Evolutionary conservation across 2,329 filamentous ascomycete genomes (phyloP), one percentile per base, ranked within the genome.

Genomic region (Spiromastix sp.): DNA sequence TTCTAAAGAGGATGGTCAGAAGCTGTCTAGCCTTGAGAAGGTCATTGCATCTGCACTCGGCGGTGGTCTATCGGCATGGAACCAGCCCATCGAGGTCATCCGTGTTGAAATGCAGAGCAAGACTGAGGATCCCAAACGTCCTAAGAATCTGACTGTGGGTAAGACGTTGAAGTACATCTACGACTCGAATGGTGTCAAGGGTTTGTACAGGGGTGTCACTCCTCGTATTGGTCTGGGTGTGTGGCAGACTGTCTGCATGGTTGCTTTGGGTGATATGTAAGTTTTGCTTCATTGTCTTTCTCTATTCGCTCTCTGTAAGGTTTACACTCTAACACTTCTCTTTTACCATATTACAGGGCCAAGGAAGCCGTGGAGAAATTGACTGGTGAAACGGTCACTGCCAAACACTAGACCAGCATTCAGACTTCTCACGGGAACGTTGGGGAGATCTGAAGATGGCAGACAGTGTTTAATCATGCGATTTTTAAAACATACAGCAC

Each of bases 221-320:
- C 91, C 91, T 52, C 81, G 91, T 61, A 87, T 98, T 59, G 87
- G 87, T 50, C 79, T 98, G 46, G 81, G 91, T 58, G 77, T 98
- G 68, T 98, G 91, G 91, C 91, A 98, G 74, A 98, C 91, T 43
- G 82, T 98, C 56, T 98, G 91, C 74, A 98, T 98, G 91, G 91
- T 98, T 66, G 91, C 89, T 56, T 73, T 96, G 64, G 91, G 91
- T 67, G 91, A 96, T 68, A 87, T 93, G 86, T 93, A 68, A 71
- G 85, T 77, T 49, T 34, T 40, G 29, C 16, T 24, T 29, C 11
- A 30, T 4, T 28, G 12, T 17, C 8, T 34, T 34, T 5, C 28
- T 18, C 27, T 35, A 31, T 8, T 20, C 5, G 19, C 21, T 30
- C 10, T 34, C 18, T 20, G 4, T 6, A 9, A 15, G 9, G n/a